Conservation (phyloP, 352 stramenopile species). For the Globisporangium polare region DNA sequence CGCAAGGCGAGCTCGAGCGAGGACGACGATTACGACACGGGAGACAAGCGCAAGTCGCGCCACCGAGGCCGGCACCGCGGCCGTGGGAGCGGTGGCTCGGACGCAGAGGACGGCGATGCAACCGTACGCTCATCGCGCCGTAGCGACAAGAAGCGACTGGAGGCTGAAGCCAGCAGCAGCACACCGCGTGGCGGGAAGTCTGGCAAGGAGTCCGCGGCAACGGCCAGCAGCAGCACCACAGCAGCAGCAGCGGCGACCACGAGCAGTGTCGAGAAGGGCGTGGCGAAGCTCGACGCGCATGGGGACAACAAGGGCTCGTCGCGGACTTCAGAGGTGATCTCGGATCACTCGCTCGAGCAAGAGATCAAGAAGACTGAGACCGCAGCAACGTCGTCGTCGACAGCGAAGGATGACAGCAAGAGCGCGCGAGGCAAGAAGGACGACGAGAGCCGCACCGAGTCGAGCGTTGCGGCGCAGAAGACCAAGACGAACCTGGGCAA, state of each 20-base stretch:
- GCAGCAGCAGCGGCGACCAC: not conserved
- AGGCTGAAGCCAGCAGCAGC: not conserved
- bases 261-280: conserved; percentile 25
- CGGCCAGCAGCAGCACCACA: not conserved
- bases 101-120: conserved; percentile 25
- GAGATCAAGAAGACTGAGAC: conserved; percentile 13
- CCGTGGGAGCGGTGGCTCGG: conserved; percentile 22
- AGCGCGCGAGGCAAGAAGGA: conserved; percentile 33
- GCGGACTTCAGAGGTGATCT: conserved; percentile 15
- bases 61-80: conserved; percentile 22
- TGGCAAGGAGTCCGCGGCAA: not conserved
- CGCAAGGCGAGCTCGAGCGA: conserved; percentile 49
- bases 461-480: conserved; percentile 26
- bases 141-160: conserved; percentile 13
- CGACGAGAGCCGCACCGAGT: conserved; percentile 47
- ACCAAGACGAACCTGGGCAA: conserved; percentile 52
- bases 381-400: conserved; percentile 1
- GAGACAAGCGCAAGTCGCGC: conserved; percentile 36
- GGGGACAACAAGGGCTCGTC: conserved; percentile 19
- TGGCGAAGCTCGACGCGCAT: conserved; percentile 34
- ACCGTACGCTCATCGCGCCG: conserved; percentile 25
- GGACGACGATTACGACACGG: conserved; percentile 45
- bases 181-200: not conserved
- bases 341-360: conserved; percentile 13
- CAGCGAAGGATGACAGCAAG: conserved; percentile 3